Evolutionary conservation across 768 basidiomycete species (phyloP), one percentile per base, ranked within the genome.

Genomic region (Neoboletus magnificus): DNA sequence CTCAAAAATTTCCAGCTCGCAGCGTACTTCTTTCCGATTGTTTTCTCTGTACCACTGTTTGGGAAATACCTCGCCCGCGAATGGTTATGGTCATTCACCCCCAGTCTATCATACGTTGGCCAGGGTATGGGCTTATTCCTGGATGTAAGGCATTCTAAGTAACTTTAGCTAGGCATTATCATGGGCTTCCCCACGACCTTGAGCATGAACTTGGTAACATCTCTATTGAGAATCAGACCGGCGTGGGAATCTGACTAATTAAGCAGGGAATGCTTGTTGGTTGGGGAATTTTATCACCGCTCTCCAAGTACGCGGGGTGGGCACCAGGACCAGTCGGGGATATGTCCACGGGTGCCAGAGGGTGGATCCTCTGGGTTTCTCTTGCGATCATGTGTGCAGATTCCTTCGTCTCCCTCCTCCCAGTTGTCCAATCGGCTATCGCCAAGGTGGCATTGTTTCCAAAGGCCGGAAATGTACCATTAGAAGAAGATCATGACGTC

Each of bases 301-400:
- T 98, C 8, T 82, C 93, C 7, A 94, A 93, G 65, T 63, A 80
- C 44, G 70, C 75, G 1, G 93, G 91, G 12, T 98, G 96, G 96
- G 95, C 96, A 0, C 93, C 96, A 43, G 96, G 94, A 5, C 85
- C 89, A 10, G 93, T 96, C 6, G 84, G 86, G 1, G 90, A 92
- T 62, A 92, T 93, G 81, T 79, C 86, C 5, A 79, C 80, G 56
- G 96, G 96, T 40, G 87, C 93, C n/a, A 83, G 95, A 49, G 92
- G 92, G 33, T 96, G 93, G 93, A 93, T 96, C 52, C 82, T 98
- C n/a, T 98, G 96, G 96, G 81, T 87, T 22, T 90, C 93, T 1
- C 79, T 98, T 35, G 95, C 94, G 5, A 89, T 96, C 64, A 98
- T 98, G 96, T 92, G 88, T 69, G 82, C 93, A 35, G 96, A 98